Evolutionary conservation across 2,329 filamentous ascomycete species (phyloP).

Genomic region (Colletotrichum sansevieriae): DNA sequence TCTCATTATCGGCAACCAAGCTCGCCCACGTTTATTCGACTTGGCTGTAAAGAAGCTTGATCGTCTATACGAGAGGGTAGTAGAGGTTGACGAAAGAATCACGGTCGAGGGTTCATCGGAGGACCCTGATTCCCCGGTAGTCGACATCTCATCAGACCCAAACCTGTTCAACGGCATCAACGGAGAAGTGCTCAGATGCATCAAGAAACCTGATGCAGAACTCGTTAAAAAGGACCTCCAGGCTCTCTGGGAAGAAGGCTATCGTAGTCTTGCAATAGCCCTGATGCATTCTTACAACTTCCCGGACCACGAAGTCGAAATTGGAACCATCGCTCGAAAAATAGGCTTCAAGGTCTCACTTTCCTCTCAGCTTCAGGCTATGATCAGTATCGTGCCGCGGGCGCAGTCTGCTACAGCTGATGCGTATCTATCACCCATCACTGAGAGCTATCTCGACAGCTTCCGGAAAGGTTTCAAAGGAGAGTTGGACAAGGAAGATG

Average conservation of each 20-base stretch:
- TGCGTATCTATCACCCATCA: slow-evolving; percentile 58
- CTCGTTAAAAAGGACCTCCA: slow-evolving; percentile 66
- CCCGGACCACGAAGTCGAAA: slow-evolving; percentile 64
- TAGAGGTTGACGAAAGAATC: slow-evolving; percentile 80
- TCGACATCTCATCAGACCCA: slow-evolving; percentile 52
- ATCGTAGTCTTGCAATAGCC: slow-evolving; percentile 66
- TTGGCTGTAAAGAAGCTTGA: slow-evolving; percentile 76
- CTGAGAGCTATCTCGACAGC: slow-evolving; percentile 51
- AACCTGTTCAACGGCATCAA: slow-evolving; percentile 73
- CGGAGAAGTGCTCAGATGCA: slow-evolving; percentile 76
- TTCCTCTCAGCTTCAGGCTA: slow-evolving; percentile 55
- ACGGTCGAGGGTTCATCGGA: slow-evolving; percentile 53
- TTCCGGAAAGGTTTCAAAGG: slow-evolving; percentile 53
- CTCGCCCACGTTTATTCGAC: slow-evolving; percentile 79
- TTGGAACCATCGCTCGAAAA: slow-evolving; percentile 52
- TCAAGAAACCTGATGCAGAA: slow-evolving; percentile 67
- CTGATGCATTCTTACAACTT: slow-evolving; percentile 78
- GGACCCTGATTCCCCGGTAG: background rate
- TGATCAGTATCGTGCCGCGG: slow-evolving; percentile 59
- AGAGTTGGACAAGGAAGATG: slow-evolving; percentile 69
- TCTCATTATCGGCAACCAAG: slow-evolving; percentile 79
- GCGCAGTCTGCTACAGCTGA: slow-evolving; percentile 58
- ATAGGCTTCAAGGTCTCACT: slow-evolving; percentile 59
- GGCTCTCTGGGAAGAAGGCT: slow-evolving; percentile 70
- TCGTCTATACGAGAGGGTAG: slow-evolving; percentile 75